Conservation (phyloP, 768 basidiomycete genomes). For the Crepidotus variabilis region DNA sequence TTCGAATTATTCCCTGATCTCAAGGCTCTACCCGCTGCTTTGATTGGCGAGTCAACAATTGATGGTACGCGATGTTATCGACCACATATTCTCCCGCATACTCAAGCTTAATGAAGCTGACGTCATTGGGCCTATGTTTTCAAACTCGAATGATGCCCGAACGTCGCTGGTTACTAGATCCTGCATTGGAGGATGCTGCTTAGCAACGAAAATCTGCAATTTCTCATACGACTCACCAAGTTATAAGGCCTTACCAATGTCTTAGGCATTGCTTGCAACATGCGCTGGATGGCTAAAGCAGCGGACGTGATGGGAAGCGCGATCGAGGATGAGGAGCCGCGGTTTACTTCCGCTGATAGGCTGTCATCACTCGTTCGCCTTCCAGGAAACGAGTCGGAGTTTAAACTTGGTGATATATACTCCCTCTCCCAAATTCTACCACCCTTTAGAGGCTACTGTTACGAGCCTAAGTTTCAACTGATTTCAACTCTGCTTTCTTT, state of each 20-base stretch:
- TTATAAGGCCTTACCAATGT: neutral
- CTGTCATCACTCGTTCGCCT: neutral
- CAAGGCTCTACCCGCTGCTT: slow-evolving; percentile 12
- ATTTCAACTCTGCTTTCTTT: too few species aligned
- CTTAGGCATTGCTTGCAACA: neutral
- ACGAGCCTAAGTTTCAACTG: too few species aligned
- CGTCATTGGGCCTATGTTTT: neutral
- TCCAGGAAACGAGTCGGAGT: neutral
- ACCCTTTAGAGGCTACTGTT: too few species aligned
- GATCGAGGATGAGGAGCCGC: neutral
- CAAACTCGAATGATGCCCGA: neutral
- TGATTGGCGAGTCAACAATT: slow-evolving; percentile 16
- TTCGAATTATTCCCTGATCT: neutral
- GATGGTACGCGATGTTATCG: slow-evolving; percentile 13
- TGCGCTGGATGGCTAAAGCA: neutral
- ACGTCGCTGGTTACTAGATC: neutral
- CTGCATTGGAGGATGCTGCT: neutral
- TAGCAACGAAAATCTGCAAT: neutral
- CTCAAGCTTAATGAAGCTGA: slow-evolving; percentile 11
- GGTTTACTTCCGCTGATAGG: neutral
- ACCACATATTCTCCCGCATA: slow-evolving; percentile 2
- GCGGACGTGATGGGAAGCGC: neutral
- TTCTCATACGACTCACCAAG: too few species aligned
- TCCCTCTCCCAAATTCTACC: too few species aligned
- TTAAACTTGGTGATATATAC: neutral